A percentile compares a stretch with the other conserved stretches of the same genome.
Evolutionary conservation across 768 basidiomycete species (phyloP).

Genomic region (Naganishia kalamii): DNA sequence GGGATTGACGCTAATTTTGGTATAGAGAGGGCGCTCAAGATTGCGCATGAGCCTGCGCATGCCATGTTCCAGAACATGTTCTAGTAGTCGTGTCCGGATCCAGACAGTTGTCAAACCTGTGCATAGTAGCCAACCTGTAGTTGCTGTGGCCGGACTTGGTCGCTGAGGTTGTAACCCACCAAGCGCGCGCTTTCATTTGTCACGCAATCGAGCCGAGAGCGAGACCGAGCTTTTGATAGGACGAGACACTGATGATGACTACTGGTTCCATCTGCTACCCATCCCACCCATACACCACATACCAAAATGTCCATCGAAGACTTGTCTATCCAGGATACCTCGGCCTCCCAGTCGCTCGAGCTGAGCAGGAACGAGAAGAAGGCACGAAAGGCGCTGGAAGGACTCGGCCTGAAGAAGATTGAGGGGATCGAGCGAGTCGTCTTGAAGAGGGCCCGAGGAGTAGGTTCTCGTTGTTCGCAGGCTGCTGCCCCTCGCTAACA

Average conservation of each 20-base stretch:
- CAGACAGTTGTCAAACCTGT: too few relatives aligned
- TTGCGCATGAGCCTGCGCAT: slow-evolving; percentile 6
- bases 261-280: neutral
- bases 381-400: slow-evolving; percentile 81
- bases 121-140: neutral
- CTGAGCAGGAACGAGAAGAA: slow-evolving; percentile 75
- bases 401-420: slow-evolving; percentile 84
- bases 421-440: slow-evolving; percentile 91
- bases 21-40: slow-evolving; percentile 6
- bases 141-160: too few relatives aligned
- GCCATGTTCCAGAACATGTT: slow-evolving; percentile 16
- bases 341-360: slow-evolving; percentile 55
- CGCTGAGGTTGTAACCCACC: too few relatives aligned
- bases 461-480: slow-evolving; percentile 39
- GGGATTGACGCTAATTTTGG: neutral
- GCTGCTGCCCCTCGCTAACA: neutral
- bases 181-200: slow-evolving; percentile 4
- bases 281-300: neutral
- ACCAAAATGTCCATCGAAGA: slow-evolving; percentile 48
- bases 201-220: neutral
- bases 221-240: neutral
- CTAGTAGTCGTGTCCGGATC: too few relatives aligned
- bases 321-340: slow-evolving; percentile 58
- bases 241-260: neutral
- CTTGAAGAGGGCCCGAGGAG: slow-evolving; percentile 88